These are phyloP conservation scores for Mycocentrospora acerina DNA, from an alignment of 2,329 filamentous ascomycete genomes.

Conservation along the genomic window DNA sequence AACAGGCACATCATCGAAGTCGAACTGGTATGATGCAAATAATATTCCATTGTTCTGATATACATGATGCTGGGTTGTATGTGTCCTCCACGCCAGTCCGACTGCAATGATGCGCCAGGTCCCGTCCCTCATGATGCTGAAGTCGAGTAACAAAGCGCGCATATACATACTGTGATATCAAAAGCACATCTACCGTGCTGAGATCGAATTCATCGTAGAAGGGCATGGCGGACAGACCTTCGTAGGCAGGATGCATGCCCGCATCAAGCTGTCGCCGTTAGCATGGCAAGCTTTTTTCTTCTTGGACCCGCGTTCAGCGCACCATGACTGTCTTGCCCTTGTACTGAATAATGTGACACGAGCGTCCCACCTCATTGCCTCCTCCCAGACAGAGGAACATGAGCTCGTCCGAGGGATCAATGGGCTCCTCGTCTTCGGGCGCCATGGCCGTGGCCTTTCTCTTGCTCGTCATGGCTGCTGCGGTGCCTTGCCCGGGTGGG, in stretches of 20 bases:
- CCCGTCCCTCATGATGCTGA: conserved; percentile 18
- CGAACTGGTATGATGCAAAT: conserved; percentile 38
- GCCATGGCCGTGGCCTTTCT: conserved; percentile 84
- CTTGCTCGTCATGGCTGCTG: conserved; percentile 77
- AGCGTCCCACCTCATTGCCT: conserved; percentile 94
- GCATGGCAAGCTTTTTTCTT: conserved; percentile 7
- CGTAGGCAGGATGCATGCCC: conserved; percentile 94
- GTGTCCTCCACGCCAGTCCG: conserved; percentile 23
- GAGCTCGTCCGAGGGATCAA: conserved; percentile 91
- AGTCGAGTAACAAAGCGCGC: conserved; percentile 17
- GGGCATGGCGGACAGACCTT: conserved; percentile 87
- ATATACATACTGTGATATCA: conserved; percentile 95
- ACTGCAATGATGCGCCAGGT: conserved; percentile 37
- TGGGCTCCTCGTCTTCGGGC: conserved; percentile 74
- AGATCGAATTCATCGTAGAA: conserved; percentile 99
- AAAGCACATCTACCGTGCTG: conserved; percentile 91
- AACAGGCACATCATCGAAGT: conserved; percentile 39
- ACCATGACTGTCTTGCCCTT: conserved; percentile 99
- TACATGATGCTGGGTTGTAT: conserved; percentile 31
- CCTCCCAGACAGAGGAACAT: conserved; percentile 92
- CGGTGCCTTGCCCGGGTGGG: no score
- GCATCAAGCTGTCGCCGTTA: conserved; percentile 74
- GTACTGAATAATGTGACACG: conserved; percentile 97
- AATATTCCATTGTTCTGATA: conserved; percentile 45
- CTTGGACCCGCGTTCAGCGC: conserved; percentile 35